Evolutionary conservation across 495 filamentous ascomycete species (phyloP).

Genomic region (Penicillium maclennaniae): DNA sequence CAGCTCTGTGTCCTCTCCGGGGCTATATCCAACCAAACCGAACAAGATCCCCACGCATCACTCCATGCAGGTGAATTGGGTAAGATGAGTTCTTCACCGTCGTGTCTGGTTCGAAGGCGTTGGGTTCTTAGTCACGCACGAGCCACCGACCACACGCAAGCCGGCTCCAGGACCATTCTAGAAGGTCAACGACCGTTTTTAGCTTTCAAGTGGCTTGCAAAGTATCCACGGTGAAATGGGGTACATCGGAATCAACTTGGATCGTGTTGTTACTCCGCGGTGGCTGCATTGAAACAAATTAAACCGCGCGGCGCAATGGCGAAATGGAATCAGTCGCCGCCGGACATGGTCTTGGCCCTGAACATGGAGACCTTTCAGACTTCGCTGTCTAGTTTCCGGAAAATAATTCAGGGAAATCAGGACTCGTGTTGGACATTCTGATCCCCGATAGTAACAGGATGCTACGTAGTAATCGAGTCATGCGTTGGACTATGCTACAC

Average conservation of each 20-base stretch:
- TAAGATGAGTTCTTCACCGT: slow-evolving; percentile 4
- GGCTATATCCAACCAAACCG: slow-evolving; percentile 21
- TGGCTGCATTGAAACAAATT: slow-evolving; percentile 11
- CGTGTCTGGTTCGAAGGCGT: not conserved
- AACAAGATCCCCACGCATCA: not conserved
- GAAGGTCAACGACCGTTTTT: slow-evolving; percentile 13
- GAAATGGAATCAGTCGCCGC: not conserved
- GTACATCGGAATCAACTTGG: slow-evolving; percentile 2
- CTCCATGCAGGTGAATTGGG: not conserved
- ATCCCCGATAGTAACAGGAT: not conserved
- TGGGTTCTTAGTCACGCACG: not conserved
- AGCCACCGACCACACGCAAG: not conserved
- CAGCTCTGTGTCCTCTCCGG: not conserved
- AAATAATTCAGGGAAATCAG: slow-evolving; percentile 4
- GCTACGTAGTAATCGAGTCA: slow-evolving; percentile 7
- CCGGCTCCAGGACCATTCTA: slow-evolving; percentile 19
- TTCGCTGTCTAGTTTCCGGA: not conserved
- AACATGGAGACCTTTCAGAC: not conserved
- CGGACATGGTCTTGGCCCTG: not conserved
- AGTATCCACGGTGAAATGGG: slow-evolving; percentile 1
- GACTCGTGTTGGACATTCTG: slow-evolving; percentile 9
- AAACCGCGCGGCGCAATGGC: slow-evolving; percentile 3
- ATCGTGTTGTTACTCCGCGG: slow-evolving; percentile 8
- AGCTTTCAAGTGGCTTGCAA: slow-evolving; percentile 15
- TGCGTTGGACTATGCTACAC: not conserved